Evolutionary conservation across 2,329 filamentous ascomycete species (phyloP), one percentile per base, ranked within the genome.

Genomic region (Balansia obtecta): DNA sequence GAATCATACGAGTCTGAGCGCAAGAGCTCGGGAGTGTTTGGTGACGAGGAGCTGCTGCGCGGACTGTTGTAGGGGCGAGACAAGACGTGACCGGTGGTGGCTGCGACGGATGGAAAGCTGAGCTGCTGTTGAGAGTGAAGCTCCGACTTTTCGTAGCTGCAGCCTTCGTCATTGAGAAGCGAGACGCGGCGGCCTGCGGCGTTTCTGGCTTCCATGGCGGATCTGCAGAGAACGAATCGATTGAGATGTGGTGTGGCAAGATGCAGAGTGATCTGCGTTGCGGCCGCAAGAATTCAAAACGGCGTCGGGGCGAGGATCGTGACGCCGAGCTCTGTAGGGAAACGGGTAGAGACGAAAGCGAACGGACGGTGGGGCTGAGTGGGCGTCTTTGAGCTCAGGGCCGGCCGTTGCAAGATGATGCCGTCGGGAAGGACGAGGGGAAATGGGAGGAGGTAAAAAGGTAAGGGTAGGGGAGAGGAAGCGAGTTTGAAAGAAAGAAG

Each of bases 1-100:
- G 79, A 82, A 60, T 82, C 79, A 62, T 78, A 82, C 0, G 79
- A 82, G 56, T 80, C 69, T 48, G 78, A 79, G 42, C 79, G 75
- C 46, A 76, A 64, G n/a, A 83, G 71, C 57, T 76, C 74, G 32
- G 79, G 79, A 0, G 75, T 77, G 56, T 71, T 70, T 46, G 74
- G 70, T 18, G 73, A 72, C 4, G 71, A 71, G 3, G 74, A 74
- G 49, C 53, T 59, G 54, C 66, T 70, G 48, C 69, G 63, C 15
- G 66, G 58, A 27, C 64, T 59, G 52, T 65, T 59, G 57, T 68
- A 69, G 15, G 64, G 58, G 44, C 60, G 63, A 30, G 60, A 56
- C 45, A 63, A 53, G 44, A 59, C 54, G 49, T 67, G 65, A 59
- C 60, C 30, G 10, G 44, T 65, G 45, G 67, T 57, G 8, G 63